Evolutionary conservation across 2,329 filamentous ascomycete genomes (phyloP).

Genomic region (Sporothrix phasma): DNA sequence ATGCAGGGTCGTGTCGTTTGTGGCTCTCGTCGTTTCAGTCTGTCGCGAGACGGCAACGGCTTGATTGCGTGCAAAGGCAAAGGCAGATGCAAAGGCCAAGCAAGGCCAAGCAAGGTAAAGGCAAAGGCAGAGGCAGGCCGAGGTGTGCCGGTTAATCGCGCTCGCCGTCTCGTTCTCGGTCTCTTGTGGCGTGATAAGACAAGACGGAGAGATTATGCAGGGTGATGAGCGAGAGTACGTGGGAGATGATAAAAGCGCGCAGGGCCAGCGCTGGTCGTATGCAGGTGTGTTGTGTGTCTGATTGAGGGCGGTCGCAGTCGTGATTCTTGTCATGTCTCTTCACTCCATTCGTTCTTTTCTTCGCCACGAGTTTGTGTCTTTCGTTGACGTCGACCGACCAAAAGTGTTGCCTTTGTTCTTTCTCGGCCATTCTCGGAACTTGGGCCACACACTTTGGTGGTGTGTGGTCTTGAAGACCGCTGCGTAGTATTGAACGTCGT

Average conservation of each 20-base stretch:
- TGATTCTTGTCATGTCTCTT: background rate
- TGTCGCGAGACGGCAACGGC: too few relatives aligned
- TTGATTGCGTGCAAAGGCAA: too few relatives aligned
- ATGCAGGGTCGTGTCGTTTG: background rate
- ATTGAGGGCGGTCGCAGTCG: background rate
- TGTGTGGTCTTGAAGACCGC: background rate
- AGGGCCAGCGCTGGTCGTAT: background rate
- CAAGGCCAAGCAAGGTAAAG: too few relatives aligned
- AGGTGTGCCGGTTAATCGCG: background rate
- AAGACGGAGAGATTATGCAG: slow-evolving; percentile 1
- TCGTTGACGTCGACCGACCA: slow-evolving; percentile 1
- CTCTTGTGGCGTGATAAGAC: background rate
- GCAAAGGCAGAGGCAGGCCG: background rate
- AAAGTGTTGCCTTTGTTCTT: background rate
- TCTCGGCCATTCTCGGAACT: slow-evolving; percentile 12
- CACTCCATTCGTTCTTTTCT: background rate
- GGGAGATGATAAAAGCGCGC: background rate
- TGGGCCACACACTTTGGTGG: background rate
- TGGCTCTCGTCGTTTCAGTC: background rate
- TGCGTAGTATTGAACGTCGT: too few relatives aligned
- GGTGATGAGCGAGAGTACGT: background rate
- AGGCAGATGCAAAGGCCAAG: too few relatives aligned
- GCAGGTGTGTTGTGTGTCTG: background rate
- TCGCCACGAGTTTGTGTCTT: background rate
- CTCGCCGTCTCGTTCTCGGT: background rate